Percentiles rank a stretch among this genome's conserved stretches.
phyloP scores from a whole-genome alignment of 164 flowering plant genomes.

The Vitis rupestris region DNA sequence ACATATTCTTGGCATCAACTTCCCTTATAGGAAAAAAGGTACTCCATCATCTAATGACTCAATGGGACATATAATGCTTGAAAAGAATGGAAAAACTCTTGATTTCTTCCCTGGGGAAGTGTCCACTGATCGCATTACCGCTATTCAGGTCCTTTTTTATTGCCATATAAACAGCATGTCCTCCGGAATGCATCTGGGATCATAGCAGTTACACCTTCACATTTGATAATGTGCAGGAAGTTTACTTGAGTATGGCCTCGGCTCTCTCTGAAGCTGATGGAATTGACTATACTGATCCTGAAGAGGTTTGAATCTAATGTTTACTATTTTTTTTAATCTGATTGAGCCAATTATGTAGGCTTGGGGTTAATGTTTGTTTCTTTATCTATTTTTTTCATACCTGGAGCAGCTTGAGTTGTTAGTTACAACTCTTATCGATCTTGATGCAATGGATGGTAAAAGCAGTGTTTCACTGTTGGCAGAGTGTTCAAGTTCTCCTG shows the following conservation, averaged over 20 bases:
- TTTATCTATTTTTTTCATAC: slow-evolving; percentile 13
- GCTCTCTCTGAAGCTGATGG: slow-evolving; percentile 96
- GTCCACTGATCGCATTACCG: slow-evolving; percentile 74
- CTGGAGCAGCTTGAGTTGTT: slow-evolving; percentile 82
- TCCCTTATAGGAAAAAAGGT: slow-evolving; percentile 43
- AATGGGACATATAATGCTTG: slow-evolving; percentile 57
- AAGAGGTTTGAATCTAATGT: slow-evolving; percentile 57
- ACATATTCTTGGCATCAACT: slow-evolving; percentile 17
- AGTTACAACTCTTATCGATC: slow-evolving; percentile 85
- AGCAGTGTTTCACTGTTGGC: slow-evolving; percentile 82
- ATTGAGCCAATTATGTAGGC: not conserved
- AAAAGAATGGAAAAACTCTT: slow-evolving; percentile 78
- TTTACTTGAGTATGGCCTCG: slow-evolving; percentile 82
- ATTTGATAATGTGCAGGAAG: slow-evolving; percentile 53
- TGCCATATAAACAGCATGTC: not conserved
- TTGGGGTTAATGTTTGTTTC: slow-evolving; percentile 1
- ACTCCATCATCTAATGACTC: slow-evolving; percentile 31
- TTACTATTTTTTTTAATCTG: slow-evolving; percentile 4
- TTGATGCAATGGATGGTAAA: slow-evolving; percentile 99
- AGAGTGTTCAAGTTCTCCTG: slow-evolving; percentile 94
- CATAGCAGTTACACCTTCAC: not conserved
- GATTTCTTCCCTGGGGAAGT: slow-evolving; percentile 74
- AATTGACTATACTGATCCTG: slow-evolving; percentile 89
- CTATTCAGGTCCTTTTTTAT: slow-evolving; percentile 66
- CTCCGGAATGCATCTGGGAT: not conserved